Evolutionary conservation across 2,329 filamentous ascomycete species (phyloP), one percentile per base, ranked within the genome.

Genomic region (Aspergillus udagawae): DNA sequence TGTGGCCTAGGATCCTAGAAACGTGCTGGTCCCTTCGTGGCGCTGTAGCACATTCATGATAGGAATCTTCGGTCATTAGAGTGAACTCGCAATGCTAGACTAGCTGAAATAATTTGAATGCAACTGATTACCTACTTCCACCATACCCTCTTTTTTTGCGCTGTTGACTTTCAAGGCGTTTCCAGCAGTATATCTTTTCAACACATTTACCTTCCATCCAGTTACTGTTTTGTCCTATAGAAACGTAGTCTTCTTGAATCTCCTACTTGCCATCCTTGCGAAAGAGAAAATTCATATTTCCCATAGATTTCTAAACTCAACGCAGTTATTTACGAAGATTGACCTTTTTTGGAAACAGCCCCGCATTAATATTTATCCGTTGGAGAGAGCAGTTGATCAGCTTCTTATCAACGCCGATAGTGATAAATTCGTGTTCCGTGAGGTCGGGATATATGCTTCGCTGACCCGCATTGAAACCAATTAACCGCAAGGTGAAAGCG

Each of bases 281-380:
- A 17, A 17, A 38, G 14, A 35, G 32, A 38, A 17, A 17, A 38
- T 17, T 14, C 5, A 3, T 38, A 17, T 38, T 38, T 38, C 2
- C 32, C 3, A 17, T 38, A 3, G 4, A 17, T 38, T 5, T 10
- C 32, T 38, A 38, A 38, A 14, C 14, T 38, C 32, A 38, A 17
- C 6, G 32, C 6, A 38, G 32, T 38, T 17, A 53, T 44, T 45
- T 12, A 28, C 45, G 21, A 44, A 14, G 21, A 21, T 60, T 50
- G 38, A 44, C 32, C 29, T 49, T 53, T 10, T 27, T 23, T 3
- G 17, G 23, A 41, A 56, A 21, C 28, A 25, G 14, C 52, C 51
- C 52, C 64, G 65, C 63, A 65, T 67, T 57, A 67, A 65, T 25
- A 49, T 65, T 66, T 63, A 47, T 65, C 65, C 64, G 62, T 47